These are phyloP conservation scores for Nakataea oryzae DNA, from an alignment of 2,329 filamentous ascomycete genomes.

Conservation along the genomic window DNA sequence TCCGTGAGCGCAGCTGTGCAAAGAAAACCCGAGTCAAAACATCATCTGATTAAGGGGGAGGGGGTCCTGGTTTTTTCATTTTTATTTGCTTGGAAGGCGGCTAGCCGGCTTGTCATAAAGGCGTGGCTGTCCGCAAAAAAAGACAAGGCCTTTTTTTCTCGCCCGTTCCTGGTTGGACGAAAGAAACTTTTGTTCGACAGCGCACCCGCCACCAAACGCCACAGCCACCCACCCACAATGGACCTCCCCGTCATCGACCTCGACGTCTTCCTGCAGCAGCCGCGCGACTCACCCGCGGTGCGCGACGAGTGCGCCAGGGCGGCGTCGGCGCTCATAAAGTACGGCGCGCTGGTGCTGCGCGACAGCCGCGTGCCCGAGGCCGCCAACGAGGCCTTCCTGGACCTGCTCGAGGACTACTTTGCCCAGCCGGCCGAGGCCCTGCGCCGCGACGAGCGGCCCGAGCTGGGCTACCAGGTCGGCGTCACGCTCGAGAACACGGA, in stretches of 20 bases:
- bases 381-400: conserved; percentile 47
- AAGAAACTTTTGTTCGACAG: background rate
- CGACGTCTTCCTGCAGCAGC: conserved; percentile 39
- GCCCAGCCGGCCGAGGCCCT: conserved; percentile 38
- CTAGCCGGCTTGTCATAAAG: background rate
- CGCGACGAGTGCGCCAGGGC: conserved; percentile 42
- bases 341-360: conserved; percentile 49
- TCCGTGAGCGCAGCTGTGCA: background rate
- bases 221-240: conserved; percentile 24
- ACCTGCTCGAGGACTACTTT: conserved; percentile 56
- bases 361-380: conserved; percentile 45
- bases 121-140: background rate
- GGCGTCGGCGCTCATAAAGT: conserved; percentile 45
- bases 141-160: background rate
- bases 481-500: conserved; percentile 54
- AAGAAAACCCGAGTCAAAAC: background rate
- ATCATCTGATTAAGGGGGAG: background rate
- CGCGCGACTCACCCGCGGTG: conserved; percentile 29
- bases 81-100: no score
- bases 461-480: conserved; percentile 49
- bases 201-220: background rate
- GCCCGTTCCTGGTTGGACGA: no score
- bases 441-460: conserved; percentile 41
- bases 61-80: background rate
- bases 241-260: conserved; percentile 50